A percentile compares a stretch with the other conserved stretches of the same genome.
Conservation (phyloP, 73 alveolate genomes). For the Paramecium sexaurelia region DNA sequence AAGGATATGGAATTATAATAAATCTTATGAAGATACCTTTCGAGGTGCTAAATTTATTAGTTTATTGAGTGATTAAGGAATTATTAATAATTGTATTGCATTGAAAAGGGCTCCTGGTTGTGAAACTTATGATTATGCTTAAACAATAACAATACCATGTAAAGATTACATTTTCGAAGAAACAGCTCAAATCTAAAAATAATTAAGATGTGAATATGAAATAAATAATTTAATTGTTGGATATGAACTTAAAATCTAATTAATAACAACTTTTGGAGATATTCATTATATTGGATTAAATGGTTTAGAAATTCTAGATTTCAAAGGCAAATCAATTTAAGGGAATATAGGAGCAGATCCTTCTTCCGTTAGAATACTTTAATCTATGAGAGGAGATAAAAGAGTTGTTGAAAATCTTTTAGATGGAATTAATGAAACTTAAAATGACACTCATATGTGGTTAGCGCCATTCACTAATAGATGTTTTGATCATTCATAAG, state of each 20-base stretch:
- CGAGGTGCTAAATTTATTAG: conserved; percentile 80
- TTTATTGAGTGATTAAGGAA: conserved; percentile 71
- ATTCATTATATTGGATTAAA: conserved; percentile 85
- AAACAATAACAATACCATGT: conserved; percentile 73
- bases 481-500: conserved; percentile 70
- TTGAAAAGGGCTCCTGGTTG: conserved; percentile 84
- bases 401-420: conserved; percentile 82
- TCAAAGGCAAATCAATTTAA: conserved; percentile 34
- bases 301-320: conserved; percentile 82
- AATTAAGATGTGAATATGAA: conserved; percentile 75
- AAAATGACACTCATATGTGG: conserved; percentile 88
- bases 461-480: conserved; percentile 85
- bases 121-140: conserved; percentile 72
- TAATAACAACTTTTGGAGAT: conserved; percentile 86
- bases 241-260: conserved; percentile 69
- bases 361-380: conserved; percentile 68
- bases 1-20: conserved; percentile 80
- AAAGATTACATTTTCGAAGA: conserved; percentile 68
- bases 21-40: conserved; percentile 78
- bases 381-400: conserved; percentile 79
- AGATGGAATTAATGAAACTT: conserved; percentile 81
- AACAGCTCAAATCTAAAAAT: background rate
- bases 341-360: conserved; percentile 72
- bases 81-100: conserved; percentile 65
- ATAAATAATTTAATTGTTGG: conserved; percentile 75